Evolutionary conservation across 129 eudicot species (phyloP).

Genomic region (Flaveria linearis): DNA sequence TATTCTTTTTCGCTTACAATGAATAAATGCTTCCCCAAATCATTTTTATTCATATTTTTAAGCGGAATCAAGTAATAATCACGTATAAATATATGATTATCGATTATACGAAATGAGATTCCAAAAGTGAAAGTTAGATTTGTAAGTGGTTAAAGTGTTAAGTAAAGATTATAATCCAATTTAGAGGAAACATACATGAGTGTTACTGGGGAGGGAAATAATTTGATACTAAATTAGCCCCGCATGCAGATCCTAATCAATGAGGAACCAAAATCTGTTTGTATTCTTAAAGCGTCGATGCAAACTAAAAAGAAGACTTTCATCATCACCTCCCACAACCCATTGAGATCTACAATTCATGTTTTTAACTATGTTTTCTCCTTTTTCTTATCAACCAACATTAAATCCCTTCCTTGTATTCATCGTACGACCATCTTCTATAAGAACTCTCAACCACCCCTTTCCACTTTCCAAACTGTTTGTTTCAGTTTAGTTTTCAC

Average conservation of each 20-base stretch:
- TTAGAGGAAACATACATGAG: neutral
- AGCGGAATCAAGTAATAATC: too few relatives aligned
- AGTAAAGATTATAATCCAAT: too few relatives aligned
- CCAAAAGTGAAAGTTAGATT: too few relatives aligned
- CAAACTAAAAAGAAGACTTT: constrained; percentile 30
- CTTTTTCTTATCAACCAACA: constrained; percentile 35
- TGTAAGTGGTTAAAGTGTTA: too few relatives aligned
- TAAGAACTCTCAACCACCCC: constrained; percentile 34
- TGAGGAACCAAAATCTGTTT: constrained; percentile 39
- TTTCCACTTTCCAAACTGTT: constrained; percentile 42
- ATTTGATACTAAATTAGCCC: neutral
- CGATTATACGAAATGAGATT: too few relatives aligned
- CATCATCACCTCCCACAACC: constrained; percentile 27
- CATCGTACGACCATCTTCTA: constrained; percentile 28
- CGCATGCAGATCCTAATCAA: neutral
- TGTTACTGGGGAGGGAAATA: neutral
- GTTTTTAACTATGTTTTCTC: constrained; percentile 36
- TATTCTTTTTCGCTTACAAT: too few relatives aligned
- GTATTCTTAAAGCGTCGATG: constrained; percentile 34
- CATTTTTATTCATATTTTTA: too few relatives aligned
- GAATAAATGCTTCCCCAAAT: too few relatives aligned
- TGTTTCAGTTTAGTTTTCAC: constrained; percentile 1
- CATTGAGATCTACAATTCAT: constrained; percentile 40
- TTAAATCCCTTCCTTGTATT: constrained; percentile 31
- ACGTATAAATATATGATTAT: too few relatives aligned